Evolutionary conservation across 805 yeast genomes (phyloP).

Genomic region (Starmera dryadoides): DNA sequence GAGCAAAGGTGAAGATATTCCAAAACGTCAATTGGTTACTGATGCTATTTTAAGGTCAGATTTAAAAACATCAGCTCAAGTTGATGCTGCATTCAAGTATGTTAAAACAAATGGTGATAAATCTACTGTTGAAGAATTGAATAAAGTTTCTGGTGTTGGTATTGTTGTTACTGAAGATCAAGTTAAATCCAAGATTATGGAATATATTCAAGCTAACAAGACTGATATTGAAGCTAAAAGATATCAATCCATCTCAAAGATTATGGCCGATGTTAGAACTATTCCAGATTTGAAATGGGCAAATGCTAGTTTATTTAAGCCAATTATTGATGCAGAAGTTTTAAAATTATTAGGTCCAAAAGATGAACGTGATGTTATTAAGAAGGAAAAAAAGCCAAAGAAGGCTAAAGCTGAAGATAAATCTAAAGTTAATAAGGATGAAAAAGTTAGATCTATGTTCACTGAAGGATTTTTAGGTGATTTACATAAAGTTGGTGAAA

Average conservation of each 20-base stretch:
- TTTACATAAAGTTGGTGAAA: slow-evolving; percentile 91
- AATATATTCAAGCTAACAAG: slow-evolving; percentile 53
- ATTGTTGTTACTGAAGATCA: slow-evolving; percentile 60
- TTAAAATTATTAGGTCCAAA: slow-evolving; percentile 80
- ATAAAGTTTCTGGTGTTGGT: slow-evolving; percentile 76
- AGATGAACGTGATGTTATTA: slow-evolving; percentile 85
- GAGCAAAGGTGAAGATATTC: slow-evolving; percentile 45
- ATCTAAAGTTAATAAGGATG: slow-evolving; percentile 16
- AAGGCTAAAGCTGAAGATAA: slow-evolving; percentile 13
- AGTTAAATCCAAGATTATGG: slow-evolving; percentile 47
- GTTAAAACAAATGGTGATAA: slow-evolving; percentile 41
- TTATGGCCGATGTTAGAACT: slow-evolving; percentile 71
- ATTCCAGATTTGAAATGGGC: slow-evolving; percentile 87
- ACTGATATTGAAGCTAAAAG: slow-evolving; percentile 62
- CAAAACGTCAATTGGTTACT: slow-evolving; percentile 45
- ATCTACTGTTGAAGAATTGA: slow-evolving; percentile 44
- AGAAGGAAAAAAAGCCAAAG: slow-evolving; percentile 66
- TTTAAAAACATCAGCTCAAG: slow-evolving; percentile 62
- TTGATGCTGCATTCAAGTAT: slow-evolving; percentile 75
- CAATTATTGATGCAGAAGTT: slow-evolving; percentile 74
- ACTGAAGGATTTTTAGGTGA: slow-evolving; percentile 94
- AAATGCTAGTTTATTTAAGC: slow-evolving; percentile 78
- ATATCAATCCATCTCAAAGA: slow-evolving; percentile 69
- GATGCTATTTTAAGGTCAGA: slow-evolving; percentile 58
- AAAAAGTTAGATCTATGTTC: slow-evolving; percentile 66